Conservation (phyloP, 202 grass and related monocot species). For the Hordeum pubiflorum region DNA sequence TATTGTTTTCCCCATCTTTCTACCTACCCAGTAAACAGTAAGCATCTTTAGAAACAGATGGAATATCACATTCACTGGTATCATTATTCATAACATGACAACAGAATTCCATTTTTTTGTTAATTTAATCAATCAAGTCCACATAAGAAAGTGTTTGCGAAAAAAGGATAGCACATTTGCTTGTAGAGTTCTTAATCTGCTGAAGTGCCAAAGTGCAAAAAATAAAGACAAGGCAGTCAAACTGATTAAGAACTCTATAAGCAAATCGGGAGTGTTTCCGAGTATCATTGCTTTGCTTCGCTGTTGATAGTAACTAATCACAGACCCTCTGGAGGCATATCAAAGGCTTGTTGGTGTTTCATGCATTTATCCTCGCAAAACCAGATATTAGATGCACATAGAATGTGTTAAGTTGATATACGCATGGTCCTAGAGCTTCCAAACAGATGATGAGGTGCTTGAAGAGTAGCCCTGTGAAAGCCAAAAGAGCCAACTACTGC, state of each 20-base stretch:
- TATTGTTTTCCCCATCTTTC: constrained; percentile 88
- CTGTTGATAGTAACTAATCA: neutral
- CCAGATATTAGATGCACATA: neutral
- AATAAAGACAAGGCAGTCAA: neutral
- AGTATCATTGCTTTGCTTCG: neutral
- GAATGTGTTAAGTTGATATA: neutral
- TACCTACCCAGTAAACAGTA: constrained; percentile 36
- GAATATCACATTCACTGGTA: neutral
- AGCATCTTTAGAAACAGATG: constrained; percentile 11
- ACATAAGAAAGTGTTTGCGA: neutral
- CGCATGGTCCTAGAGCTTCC: neutral
- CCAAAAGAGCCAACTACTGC: neutral
- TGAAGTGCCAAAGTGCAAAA: neutral
- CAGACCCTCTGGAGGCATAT: neutral
- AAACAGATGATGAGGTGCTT: neutral
- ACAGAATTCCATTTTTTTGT: neutral
- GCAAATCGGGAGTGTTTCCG: neutral
- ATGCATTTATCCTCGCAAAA: neutral
- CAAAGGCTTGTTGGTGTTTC: neutral
- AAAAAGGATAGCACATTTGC: neutral
- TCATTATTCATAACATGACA: neutral
- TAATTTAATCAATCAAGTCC: neutral
- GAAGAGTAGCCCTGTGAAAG: neutral
- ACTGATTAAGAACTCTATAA: neutral
- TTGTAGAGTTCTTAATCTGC: no score